Evolutionary conservation across 495 filamentous ascomycete species (phyloP).

Genomic region (Lineolata rhizophorae): DNA sequence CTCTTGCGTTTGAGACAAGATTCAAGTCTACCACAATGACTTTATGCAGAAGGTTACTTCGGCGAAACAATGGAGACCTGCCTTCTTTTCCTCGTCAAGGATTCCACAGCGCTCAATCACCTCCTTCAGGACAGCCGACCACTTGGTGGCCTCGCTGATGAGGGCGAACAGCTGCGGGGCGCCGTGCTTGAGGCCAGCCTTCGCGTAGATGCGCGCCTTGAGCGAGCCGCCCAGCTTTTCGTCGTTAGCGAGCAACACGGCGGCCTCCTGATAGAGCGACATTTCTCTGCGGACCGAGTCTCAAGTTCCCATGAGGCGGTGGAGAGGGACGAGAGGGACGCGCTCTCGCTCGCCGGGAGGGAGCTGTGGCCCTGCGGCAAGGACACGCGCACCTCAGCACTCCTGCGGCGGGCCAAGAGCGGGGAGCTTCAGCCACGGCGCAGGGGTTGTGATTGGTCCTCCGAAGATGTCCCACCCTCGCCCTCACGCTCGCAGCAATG

Average conservation of each 20-base stretch:
- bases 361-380: no score
- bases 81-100: conserved; percentile 50
- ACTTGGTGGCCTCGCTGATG: conserved; percentile 68
- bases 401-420: no score
- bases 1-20: not conserved
- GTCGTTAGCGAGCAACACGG: conserved; percentile 40
- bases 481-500: no score
- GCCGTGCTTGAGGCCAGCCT: conserved; percentile 45
- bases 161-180: conserved; percentile 74
- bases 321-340: no score
- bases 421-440: no score
- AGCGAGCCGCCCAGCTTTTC: conserved; percentile 47
- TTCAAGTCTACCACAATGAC: no score
- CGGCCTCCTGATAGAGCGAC: conserved; percentile 92
- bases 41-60: conserved; percentile 2
- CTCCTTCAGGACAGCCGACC: conserved; percentile 65
- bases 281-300: conserved; percentile 23
- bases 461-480: no score
- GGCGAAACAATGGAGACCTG: conserved; percentile 21
- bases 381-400: no score
- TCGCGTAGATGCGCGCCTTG: conserved; percentile 57
- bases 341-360: no score
- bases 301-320: no score
- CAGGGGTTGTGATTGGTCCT: no score
- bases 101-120: conserved; percentile 48